Conservation (phyloP, 2,329 filamentous ascomycete genomes). For the Zopfia rhizophila region DNA sequence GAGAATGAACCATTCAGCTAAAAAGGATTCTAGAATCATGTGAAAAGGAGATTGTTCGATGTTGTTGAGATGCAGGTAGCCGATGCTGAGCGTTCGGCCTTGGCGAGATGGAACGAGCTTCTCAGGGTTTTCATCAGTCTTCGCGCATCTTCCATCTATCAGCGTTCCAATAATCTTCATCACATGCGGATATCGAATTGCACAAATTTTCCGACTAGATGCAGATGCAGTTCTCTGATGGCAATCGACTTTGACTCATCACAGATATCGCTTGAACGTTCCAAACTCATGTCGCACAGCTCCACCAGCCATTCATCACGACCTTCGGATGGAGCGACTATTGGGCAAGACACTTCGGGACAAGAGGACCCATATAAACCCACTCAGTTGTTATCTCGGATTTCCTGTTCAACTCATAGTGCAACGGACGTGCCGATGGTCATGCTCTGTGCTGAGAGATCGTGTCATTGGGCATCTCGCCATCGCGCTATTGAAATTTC, state of each 20-base stretch:
- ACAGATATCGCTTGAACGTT: not conserved
- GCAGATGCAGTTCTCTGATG: no score
- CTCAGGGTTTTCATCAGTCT: conserved; percentile 16
- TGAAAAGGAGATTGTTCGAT: no score
- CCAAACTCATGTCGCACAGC: conserved; percentile 3
- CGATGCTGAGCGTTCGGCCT: conserved; percentile 8
- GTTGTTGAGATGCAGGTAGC: no score
- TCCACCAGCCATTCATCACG: conserved; percentile 27
- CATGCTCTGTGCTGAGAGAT: no score
- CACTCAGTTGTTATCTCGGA: conserved; percentile 47
- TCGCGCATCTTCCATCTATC: conserved; percentile 1
- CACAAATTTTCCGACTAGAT: no score
- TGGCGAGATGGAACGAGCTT: conserved; percentile 22
- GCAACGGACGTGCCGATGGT: conserved; percentile 2
- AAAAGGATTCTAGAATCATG: no score
- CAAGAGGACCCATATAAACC: conserved; percentile 46
- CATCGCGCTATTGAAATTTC: no score
- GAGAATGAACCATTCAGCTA: no score
- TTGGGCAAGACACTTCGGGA: conserved; percentile 41
- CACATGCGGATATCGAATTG: conserved; percentile 1
- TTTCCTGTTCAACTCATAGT: conserved; percentile 34
- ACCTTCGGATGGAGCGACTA: conserved; percentile 31
- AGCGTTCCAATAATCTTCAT: not conserved
- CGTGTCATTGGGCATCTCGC: no score
- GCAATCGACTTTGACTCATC: not conserved